Conservation (phyloP, 2,329 filamentous ascomycete genomes). For the Xylariaceae sp. region DNA sequence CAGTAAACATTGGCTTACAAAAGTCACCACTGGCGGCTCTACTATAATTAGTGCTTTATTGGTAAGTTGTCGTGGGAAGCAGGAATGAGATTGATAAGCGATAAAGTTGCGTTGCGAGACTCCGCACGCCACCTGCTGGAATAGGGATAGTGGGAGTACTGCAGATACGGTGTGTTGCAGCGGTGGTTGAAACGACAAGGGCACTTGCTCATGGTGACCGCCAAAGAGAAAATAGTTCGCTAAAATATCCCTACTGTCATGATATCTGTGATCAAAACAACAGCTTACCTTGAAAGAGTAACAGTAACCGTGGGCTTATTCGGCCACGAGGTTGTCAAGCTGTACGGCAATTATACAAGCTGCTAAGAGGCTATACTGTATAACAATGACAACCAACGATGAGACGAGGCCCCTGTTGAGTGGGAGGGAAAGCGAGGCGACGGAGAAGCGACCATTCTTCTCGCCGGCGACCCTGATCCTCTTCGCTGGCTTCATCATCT, state of each 20-base stretch:
- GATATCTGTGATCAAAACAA: no score
- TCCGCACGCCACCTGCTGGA: slow-evolving; percentile 20
- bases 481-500: slow-evolving; percentile 31
- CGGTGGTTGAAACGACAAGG: background rate
- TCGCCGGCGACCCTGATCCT: slow-evolving; percentile 24
- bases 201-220: no score
- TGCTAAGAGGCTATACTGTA: background rate
- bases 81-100: slow-evolving; percentile 14
- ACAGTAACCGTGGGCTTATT: background rate
- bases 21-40: no score
- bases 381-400: slow-evolving; percentile 24
- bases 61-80: background rate
- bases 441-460: slow-evolving; percentile 19
- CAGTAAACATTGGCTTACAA: no score
- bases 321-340: background rate
- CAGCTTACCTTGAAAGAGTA: no score
- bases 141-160: slow-evolving; percentile 12
- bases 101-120: no score
- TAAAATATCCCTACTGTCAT: no score
- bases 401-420: slow-evolving; percentile 33
- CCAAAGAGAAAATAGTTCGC: background rate
- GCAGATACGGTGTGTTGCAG: background rate
- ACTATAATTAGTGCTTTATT: background rate
- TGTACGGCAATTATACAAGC: background rate
- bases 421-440: slow-evolving; percentile 11